Evolutionary conservation across 129 eudicot species (phyloP).

Genomic region (Saposhnikovia divaricata): DNA sequence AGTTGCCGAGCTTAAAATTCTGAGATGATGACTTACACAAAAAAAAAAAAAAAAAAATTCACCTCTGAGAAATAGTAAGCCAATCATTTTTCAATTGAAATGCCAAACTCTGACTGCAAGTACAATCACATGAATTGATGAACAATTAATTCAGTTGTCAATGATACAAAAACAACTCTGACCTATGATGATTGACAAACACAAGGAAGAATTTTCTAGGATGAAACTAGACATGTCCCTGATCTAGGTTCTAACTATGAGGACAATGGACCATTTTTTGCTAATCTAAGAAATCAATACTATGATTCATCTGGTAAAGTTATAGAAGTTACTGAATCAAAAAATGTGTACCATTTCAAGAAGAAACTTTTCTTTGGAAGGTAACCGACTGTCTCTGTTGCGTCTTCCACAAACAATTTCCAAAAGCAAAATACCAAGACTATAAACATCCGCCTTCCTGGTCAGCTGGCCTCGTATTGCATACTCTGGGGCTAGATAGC

Average conservation of each 20-base stretch:
- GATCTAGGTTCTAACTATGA: not conserved
- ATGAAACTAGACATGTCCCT: not conserved
- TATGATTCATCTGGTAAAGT: not conserved
- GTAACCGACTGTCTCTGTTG: slow-evolving; percentile 55
- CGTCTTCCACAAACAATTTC: slow-evolving; percentile 85
- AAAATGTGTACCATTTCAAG: slow-evolving; percentile 58
- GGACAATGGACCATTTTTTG: not conserved
- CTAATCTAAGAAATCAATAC: not conserved
- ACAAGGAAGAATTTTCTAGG: not conserved
- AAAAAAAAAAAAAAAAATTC: not conserved
- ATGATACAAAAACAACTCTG: not conserved
- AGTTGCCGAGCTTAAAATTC: not conserved
- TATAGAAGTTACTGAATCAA: slow-evolving; percentile 9
- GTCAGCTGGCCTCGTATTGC: slow-evolving; percentile 85
- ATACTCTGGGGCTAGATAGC: slow-evolving; percentile 98
- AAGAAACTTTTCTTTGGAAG: slow-evolving; percentile 58
- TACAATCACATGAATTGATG: not conserved
- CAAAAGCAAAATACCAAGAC: slow-evolving; percentile 82
- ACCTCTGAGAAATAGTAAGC: not conserved
- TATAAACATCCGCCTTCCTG: slow-evolving; percentile 85
- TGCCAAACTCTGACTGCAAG: not conserved
- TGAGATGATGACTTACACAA: not conserved
- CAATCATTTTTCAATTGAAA: not conserved
- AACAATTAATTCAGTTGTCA: not conserved
- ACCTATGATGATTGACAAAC: not conserved